Evolutionary conservation across 2,329 filamentous ascomycete species (phyloP).

Genomic region (Massarina eburnea): DNA sequence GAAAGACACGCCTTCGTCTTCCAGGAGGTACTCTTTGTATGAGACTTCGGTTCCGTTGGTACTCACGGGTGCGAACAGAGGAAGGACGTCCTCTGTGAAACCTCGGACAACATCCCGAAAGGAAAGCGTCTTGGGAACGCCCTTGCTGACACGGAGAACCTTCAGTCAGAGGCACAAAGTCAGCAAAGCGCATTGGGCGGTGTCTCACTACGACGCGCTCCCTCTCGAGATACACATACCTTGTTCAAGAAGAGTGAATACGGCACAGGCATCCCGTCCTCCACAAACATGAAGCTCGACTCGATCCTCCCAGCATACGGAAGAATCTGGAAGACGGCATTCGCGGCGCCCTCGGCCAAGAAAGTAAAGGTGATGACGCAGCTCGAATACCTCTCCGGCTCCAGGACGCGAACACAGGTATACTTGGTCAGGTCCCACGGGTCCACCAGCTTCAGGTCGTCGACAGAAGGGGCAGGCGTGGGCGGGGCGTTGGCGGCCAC

Average conservation of each 20-base stretch:
- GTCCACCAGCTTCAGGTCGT: not conserved
- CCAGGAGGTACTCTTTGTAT: constrained; percentile 20
- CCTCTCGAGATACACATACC: too few species aligned
- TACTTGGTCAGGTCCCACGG: not conserved
- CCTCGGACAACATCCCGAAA: constrained; percentile 27
- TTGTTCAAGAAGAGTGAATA: constrained; percentile 12
- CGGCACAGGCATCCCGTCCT: constrained; percentile 11
- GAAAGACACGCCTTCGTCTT: constrained; percentile 19
- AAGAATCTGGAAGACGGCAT: constrained; percentile 33
- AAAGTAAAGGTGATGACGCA: constrained; percentile 18
- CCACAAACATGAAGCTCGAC: constrained; percentile 19
- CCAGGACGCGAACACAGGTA: not conserved
- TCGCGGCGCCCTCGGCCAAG: constrained; percentile 39
- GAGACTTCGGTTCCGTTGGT: not conserved
- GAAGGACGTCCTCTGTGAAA: constrained; percentile 29
- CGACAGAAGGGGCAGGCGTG: too few species aligned
- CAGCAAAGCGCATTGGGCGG: too few species aligned
- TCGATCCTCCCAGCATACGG: constrained; percentile 6
- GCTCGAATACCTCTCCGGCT: not conserved
- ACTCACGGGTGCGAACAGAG: constrained; percentile 22
- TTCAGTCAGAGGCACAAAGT: too few species aligned
- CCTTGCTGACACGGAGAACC: constrained; percentile 36
- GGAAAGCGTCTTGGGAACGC: constrained; percentile 25
- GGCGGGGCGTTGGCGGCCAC: too few species aligned
- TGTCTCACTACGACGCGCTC: too few species aligned